phyloP scores from a whole-genome alignment of 306 rosid genomes.

The Inga leiocalycina region DNA sequence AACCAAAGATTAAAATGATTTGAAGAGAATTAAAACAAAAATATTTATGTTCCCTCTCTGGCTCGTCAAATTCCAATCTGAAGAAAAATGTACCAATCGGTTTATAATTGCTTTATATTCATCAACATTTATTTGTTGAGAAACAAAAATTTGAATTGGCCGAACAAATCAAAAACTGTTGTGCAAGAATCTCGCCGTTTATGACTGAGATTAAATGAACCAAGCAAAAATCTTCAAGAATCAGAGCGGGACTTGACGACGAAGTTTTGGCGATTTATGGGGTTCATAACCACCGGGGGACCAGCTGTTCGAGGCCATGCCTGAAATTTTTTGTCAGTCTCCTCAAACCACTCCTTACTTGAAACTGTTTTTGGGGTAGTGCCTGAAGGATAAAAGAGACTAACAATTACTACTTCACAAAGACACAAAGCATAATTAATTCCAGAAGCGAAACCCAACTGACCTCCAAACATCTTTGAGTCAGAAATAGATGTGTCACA shows the following conservation, averaged over 20 bases:
- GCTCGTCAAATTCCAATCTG: background rate
- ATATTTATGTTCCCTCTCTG: too few relatives aligned
- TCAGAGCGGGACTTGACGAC: conserved; percentile 58
- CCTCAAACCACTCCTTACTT: conserved; percentile 72
- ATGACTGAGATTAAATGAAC: conserved; percentile 23
- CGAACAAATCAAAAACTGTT: conserved; percentile 22
- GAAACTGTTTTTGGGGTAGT: conserved; percentile 61
- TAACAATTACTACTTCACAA: conserved; percentile 24
- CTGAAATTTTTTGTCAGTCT: conserved; percentile 87
- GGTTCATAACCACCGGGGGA: conserved; percentile 78
- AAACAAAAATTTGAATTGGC: conserved; percentile 31
- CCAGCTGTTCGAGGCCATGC: conserved; percentile 92
- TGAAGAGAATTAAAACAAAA: too few relatives aligned
- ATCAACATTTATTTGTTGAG: conserved; percentile 28
- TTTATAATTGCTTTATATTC: conserved; percentile 20
- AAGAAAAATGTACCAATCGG: conserved; percentile 3
- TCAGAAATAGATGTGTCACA: conserved; percentile 57
- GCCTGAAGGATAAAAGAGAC: conserved; percentile 50
- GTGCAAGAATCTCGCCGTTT: conserved; percentile 29
- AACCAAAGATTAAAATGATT: too few relatives aligned
- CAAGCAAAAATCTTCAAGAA: conserved; percentile 31
- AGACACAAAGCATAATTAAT: conserved; percentile 3
- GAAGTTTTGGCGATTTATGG: conserved; percentile 71
- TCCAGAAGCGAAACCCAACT: conserved; percentile 15
- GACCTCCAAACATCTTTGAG: conserved; percentile 79